A percentile compares a stretch with the other conserved stretches of the same genome.
Conservation (phyloP, 2,329 filamentous ascomycete genomes). For the Botrytis deweyae region DNA sequence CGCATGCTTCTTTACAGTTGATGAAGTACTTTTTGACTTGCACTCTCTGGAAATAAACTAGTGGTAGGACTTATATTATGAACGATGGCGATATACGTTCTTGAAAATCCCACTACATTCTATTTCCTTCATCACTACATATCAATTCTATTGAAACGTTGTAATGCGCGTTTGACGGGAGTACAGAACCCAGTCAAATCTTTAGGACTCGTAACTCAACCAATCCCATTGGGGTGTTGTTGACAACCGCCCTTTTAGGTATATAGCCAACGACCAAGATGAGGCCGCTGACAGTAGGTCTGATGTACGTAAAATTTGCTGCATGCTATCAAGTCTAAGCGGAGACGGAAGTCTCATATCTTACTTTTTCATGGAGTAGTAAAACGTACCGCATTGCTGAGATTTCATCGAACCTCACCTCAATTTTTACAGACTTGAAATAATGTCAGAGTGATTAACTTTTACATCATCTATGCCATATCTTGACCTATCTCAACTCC, state of each 20-base stretch:
- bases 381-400: neutral
- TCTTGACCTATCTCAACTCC: neutral
- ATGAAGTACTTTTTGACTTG: too few relatives aligned
- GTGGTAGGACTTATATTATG: too few relatives aligned
- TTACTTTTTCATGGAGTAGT: neutral
- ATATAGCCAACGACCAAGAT: neutral
- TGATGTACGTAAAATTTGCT: neutral
- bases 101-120: too few relatives aligned
- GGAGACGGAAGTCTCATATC: neutral
- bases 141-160: neutral
- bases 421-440: neutral
- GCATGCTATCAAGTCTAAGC: neutral
- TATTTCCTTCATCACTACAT: neutral
- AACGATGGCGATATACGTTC: too few relatives aligned
- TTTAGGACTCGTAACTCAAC: neutral
- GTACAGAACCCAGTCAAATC: neutral
- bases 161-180: neutral
- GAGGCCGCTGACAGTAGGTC: neutral
- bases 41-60: too few relatives aligned
- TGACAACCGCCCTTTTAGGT: neutral
- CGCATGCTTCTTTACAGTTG: too few relatives aligned
- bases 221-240: neutral
- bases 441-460: too few relatives aligned
- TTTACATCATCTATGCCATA: neutral
- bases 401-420: neutral